Evolutionary conservation across 768 basidiomycete species (phyloP).

Genomic region (Epithele typhae): DNA sequence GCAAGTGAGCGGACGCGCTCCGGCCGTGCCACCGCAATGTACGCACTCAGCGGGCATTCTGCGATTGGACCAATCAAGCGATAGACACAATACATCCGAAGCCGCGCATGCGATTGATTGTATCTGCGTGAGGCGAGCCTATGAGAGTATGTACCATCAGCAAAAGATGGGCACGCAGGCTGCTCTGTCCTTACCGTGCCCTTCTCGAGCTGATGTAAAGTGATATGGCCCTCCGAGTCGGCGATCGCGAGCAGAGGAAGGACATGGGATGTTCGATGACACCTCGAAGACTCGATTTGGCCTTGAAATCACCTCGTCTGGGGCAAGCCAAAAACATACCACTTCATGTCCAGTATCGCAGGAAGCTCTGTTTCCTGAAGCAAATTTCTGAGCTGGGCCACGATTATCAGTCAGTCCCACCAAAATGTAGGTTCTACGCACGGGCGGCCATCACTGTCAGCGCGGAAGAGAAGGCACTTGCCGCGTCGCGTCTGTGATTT

Average conservation of each 20-base stretch:
- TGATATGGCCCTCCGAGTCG: conserved; percentile 79
- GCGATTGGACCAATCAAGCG: conserved; percentile 89
- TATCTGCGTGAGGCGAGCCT: not conserved
- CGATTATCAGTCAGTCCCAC: no score
- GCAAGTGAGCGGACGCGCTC: no score
- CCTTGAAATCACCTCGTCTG: no score
- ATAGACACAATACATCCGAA: conserved; percentile 71
- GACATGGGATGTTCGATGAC: conserved; percentile 41
- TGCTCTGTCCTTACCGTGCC: conserved; percentile 48
- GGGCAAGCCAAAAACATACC: conserved; percentile 41
- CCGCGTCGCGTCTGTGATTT: conserved; percentile 51
- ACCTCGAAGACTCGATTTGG: conserved; percentile 42
- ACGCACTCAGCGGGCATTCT: conserved; percentile 44
- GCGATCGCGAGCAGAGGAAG: conserved; percentile 65
- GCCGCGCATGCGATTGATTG: conserved; percentile 44
- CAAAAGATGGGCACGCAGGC: no score
- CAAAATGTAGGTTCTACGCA: no score
- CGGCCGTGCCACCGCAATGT: no score
- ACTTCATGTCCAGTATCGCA: conserved; percentile 93
- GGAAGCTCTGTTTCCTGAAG: conserved; percentile 69
- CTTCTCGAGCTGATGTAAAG: conserved; percentile 52
- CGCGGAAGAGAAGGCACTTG: conserved; percentile 66
- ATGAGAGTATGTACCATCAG: not conserved
- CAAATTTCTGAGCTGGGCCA: conserved; percentile 39
- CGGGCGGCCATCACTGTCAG: conserved; percentile 34